Conservation (phyloP, 495 filamentous ascomycete species). For the Neurospora sp. region DNA sequence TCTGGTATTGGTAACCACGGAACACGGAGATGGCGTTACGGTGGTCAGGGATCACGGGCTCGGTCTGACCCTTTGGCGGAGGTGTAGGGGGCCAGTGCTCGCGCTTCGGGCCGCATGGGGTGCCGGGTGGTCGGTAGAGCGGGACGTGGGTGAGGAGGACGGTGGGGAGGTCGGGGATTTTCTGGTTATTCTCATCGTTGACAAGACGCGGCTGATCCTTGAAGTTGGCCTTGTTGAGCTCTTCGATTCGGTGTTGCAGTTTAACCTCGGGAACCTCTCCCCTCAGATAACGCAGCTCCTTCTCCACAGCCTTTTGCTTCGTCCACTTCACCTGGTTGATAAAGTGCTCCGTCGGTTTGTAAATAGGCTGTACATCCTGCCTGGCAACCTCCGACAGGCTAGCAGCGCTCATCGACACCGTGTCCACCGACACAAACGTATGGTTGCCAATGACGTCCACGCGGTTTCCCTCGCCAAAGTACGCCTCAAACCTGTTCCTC, state of each 20-base stretch:
- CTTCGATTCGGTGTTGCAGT: constrained; percentile 44
- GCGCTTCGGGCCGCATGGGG: constrained; percentile 81
- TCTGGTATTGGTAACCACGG: constrained; percentile 91
- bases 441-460: constrained; percentile 91
- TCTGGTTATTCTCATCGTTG: constrained; percentile 8
- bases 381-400: constrained; percentile 29
- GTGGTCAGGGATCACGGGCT: constrained; percentile 54
- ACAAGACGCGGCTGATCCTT: constrained; percentile 28
- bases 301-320: constrained; percentile 43
- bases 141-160: constrained; percentile 87
- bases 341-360: constrained; percentile 67
- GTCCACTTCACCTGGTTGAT: constrained; percentile 47
- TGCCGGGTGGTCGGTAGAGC: constrained; percentile 67
- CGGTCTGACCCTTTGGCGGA: constrained; percentile 42
- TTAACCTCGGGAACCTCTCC: constrained; percentile 37
- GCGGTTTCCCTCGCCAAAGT: constrained; percentile 81
- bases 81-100: constrained; percentile 68
- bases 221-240: constrained; percentile 32
- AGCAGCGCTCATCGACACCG: constrained; percentile 72
- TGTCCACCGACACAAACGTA: constrained; percentile 86
- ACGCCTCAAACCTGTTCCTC: constrained; percentile 71
- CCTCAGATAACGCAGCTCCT: constrained; percentile 42
- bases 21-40: constrained; percentile 65
- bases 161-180: constrained; percentile 55
- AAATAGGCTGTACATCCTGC: constrained; percentile 49